These are phyloP conservation scores for Datisca glomerata DNA, from an alignment of 306 rosid species.

Conservation along the genomic window DNA sequence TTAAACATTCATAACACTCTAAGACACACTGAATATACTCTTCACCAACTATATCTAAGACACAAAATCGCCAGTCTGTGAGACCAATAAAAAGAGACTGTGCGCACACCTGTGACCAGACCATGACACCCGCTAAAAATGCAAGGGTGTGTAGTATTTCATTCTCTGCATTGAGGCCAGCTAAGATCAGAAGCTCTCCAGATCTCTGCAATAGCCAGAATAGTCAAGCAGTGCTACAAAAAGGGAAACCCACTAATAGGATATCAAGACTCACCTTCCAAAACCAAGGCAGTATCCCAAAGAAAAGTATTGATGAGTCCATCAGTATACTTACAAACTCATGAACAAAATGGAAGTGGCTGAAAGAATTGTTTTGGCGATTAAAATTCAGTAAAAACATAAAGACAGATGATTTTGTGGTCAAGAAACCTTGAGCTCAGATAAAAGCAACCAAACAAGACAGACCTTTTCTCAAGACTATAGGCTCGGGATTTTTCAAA, in stretches of 20 bases:
- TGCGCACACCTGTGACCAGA: slow-evolving; percentile 83
- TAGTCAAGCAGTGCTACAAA: neutral
- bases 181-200: slow-evolving; percentile 42
- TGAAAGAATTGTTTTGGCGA: slow-evolving; percentile 22
- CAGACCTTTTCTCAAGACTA: slow-evolving; percentile 90
- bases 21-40: neutral
- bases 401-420: neutral
- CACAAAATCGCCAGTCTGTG: neutral
- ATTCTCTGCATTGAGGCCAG: slow-evolving; percentile 74
- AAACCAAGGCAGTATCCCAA: slow-evolving; percentile 79
- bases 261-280: slow-evolving; percentile 73
- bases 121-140: slow-evolving; percentile 65
- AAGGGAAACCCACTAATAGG: slow-evolving; percentile 3
- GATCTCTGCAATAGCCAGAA: slow-evolving; percentile 58
- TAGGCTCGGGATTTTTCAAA: slow-evolving; percentile 87
- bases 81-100: slow-evolving; percentile 8
- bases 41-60: neutral
- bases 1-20: too few species aligned
- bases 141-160: slow-evolving; percentile 85
- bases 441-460: slow-evolving; percentile 3
- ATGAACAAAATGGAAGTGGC: slow-evolving; percentile 84
- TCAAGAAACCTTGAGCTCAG: slow-evolving; percentile 3
- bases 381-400: neutral
- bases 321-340: slow-evolving; percentile 78
- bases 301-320: slow-evolving; percentile 73